Evolutionary conservation across 345 rosid genomes (phyloP), one percentile per base, ranked within the genome.

Genomic region (Hibiscus tridactylites): DNA sequence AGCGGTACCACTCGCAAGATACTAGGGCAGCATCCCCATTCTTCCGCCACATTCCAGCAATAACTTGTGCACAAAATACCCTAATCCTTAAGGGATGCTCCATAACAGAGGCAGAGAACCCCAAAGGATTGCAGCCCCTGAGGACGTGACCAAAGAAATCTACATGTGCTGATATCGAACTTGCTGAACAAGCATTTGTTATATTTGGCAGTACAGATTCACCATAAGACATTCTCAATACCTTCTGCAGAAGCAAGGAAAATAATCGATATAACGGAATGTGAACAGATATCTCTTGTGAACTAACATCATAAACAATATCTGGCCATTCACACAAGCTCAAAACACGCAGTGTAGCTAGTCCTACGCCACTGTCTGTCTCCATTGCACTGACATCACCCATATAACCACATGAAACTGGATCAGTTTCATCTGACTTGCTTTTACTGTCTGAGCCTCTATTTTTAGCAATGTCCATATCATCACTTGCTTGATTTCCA

Each of bases 21-120:
- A 88, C 77, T 75, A 84, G 47, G 62, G 97, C 92, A 76, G 88
- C 76, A 78, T 95, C 98, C 65, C 87, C 96, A 80, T 95, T 92
- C 89, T 82, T 95, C 78, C 83, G 85, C 99, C 99, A 95, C 98
- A 92, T 90, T 83, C 97, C 97, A 74, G 97, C 96, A 72, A 78
- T 88, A 77, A 95, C 96, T 73, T 95, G 85, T 28, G 99, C 91
- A 82, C 91, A 91, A 74, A 95, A 95, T 39, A 88, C 99, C 88
- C 96, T 88, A 75, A 86, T 81, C 57, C 90, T 96, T 63, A 95
- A 78, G 63, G 94, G 92, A 81, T 92, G 92, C 85, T 92, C 99
- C 98, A 95, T 90, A 71, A 86, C 74, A 76, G 81, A 86, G 5
- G 90, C 91, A 71, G 98, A 86, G 85, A 95, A 95, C 61, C 98